Evolutionary conservation across 1,284 basidiomycete species (phyloP).

Genomic region (Albatrellus sp.): DNA sequence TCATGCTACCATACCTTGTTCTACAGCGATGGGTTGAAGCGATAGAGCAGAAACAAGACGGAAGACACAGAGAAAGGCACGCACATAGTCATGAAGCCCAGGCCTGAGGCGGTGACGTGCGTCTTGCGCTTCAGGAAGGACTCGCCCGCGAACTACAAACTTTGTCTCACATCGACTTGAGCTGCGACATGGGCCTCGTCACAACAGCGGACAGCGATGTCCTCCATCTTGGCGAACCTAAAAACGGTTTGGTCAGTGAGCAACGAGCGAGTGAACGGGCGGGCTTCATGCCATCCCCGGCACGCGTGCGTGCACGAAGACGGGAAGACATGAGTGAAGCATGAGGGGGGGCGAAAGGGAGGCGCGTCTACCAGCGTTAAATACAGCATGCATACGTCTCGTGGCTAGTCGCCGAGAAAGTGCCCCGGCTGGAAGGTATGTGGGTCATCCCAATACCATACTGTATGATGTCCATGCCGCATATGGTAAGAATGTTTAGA

Average conservation of each 20-base stretch:
- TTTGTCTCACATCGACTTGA: slow-evolving; percentile 29
- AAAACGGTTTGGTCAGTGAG: neutral
- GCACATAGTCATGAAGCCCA: slow-evolving; percentile 29
- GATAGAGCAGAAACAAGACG: no score
- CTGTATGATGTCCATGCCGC: slow-evolving; percentile 16
- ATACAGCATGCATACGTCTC: slow-evolving; percentile 41
- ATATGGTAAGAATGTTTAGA: neutral
- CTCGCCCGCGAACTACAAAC: slow-evolving; percentile 35
- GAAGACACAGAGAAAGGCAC: slow-evolving; percentile 9
- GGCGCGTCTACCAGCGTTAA: slow-evolving; percentile 29
- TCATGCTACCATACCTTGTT: no score
- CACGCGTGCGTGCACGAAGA: slow-evolving; percentile 24
- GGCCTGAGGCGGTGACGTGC: slow-evolving; percentile 23
- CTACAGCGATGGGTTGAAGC: no score
- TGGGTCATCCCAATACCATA: slow-evolving; percentile 40
- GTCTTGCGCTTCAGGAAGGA: slow-evolving; percentile 31
- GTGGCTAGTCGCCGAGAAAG: slow-evolving; percentile 36
- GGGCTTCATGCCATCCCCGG: slow-evolving; percentile 34
- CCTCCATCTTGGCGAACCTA: slow-evolving; percentile 20
- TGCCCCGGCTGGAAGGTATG: slow-evolving; percentile 35
- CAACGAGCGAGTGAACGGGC: neutral
- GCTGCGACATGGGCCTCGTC: slow-evolving; percentile 29
- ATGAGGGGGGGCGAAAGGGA: neutral
- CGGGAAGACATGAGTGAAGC: neutral
- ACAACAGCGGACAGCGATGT: slow-evolving; percentile 28